Base-by-base conservation (phyloP, 164 flowering plant genomes). In the Tinospora cordifolia region DNA sequence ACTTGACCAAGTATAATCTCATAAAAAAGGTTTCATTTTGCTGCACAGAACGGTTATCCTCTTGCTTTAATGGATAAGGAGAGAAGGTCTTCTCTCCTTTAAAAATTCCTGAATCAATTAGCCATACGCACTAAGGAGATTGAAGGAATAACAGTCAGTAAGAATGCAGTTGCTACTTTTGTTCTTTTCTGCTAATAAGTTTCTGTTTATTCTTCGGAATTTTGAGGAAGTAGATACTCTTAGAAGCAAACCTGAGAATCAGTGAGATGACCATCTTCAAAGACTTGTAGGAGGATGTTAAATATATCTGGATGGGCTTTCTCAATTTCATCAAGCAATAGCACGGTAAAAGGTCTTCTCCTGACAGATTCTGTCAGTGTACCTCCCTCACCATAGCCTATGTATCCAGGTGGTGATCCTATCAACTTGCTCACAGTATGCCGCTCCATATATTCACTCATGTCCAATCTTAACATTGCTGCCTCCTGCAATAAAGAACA, bases 391-490 rank as follows among this genome's bases (percentile, higher is more conserved):
- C 86, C 94, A 76, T 81, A 88, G 49, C 98, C 98, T 36, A 90
- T 87, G 81, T 92, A 92, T 57, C 98, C 98, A 22, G 98, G 98
- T 21, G 98, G 94, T 51, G 98, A 83, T 41, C 98, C 98, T 36
- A 92, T 89, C 65, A 92, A 79, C 75, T 87, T 90, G 79, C 89
- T 85, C 46, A 92, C 91, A 8, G 89, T 84, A 77, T 89, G 94
- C 62, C 89, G 83, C 83, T 92, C 98, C 96, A 92, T 92, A 66
- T 84, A 92, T 79, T 92, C 96, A 69, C 94, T 89, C 98, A 92
- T 92, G 76, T 92, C 98, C 76, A 92, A 69, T 75, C 94, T 80
- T 67, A 92, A 57, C 94, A 92, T 86, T 62, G 98, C 83, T 21
- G 78, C 80, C 76, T 89, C 97, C 97, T 91, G 78, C 49, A 75